A percentile compares a stretch with the other conserved stretches of the same genome.
Evolutionary conservation across 352 stramenopile species (phyloP).

Genomic region (Phytopythium sindhum): DNA sequence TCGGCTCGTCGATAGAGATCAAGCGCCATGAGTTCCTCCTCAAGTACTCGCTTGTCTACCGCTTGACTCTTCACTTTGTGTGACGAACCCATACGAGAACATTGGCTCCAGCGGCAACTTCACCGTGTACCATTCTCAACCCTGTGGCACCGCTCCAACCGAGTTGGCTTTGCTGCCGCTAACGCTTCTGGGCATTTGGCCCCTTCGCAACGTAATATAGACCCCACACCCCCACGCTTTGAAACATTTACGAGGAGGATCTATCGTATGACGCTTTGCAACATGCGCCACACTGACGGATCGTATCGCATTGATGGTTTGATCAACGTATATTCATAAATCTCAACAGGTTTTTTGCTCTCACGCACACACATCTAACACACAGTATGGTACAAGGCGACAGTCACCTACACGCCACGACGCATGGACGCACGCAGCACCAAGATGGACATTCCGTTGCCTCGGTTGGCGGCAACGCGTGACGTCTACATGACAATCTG

Average conservation of each 20-base stretch:
- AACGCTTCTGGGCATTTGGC: background rate
- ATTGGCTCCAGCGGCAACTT: background rate
- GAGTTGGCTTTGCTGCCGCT: background rate
- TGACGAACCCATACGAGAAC: constrained; percentile 14
- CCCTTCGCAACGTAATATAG: constrained; percentile 6
- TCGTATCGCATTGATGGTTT: background rate
- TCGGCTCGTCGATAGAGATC: constrained; percentile 61
- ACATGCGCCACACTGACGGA: no score
- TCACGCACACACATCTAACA: background rate
- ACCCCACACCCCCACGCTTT: background rate
- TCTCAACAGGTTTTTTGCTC: background rate
- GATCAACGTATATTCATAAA: constrained; percentile 1
- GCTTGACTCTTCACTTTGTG: constrained; percentile 76
- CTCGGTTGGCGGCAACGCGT: background rate
- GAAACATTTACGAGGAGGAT: background rate
- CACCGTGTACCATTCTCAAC: background rate
- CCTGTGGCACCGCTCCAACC: background rate
- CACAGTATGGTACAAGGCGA: constrained; percentile 2
- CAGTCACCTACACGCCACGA: background rate
- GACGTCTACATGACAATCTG: constrained; percentile 17
- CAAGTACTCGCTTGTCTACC: constrained; percentile 79
- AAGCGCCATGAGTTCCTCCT: constrained; percentile 81
- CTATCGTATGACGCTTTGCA: no score
- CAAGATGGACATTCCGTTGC: background rate
- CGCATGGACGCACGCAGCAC: background rate